phyloP scores from a whole-genome alignment of 495 filamentous ascomycete genomes.

The Aspergillus carlsbadensis region DNA sequence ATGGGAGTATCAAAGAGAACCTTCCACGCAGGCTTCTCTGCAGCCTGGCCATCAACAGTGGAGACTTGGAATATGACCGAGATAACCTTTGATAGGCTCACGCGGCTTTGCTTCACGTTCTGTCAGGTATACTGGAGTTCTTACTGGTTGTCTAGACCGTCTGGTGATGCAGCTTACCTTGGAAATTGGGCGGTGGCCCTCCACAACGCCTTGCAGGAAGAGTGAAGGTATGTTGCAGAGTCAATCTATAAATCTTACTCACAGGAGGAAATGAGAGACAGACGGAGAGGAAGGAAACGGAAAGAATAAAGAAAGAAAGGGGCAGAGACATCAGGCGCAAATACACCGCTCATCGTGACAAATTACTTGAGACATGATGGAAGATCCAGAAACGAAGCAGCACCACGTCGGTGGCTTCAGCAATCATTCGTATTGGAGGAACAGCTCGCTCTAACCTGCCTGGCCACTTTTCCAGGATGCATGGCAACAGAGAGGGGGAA shows the following conservation, averaged over 20 bases:
- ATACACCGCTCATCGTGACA: background rate
- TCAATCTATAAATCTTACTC: background rate
- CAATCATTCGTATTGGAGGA: background rate
- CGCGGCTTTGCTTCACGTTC: background rate
- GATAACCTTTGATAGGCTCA: slow-evolving; percentile 1
- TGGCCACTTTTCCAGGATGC: too few species aligned
- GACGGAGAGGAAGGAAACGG: background rate
- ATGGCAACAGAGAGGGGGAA: background rate
- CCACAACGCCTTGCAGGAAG: slow-evolving; percentile 7
- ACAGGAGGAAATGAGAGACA: background rate
- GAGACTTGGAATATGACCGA: slow-evolving; percentile 15
- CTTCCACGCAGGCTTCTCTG: slow-evolving; percentile 44
- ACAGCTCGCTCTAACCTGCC: background rate
- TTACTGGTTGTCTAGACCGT: background rate
- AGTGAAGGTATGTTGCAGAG: slow-evolving; percentile 1
- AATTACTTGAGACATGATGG: slow-evolving; percentile 4
- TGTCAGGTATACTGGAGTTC: background rate
- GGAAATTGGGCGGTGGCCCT: background rate
- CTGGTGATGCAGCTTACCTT: slow-evolving; percentile 14
- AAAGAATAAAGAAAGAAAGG: background rate
- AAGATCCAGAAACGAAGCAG: slow-evolving; percentile 17
- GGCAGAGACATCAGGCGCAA: background rate
- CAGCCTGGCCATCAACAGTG: slow-evolving; percentile 29
- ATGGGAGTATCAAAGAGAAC: slow-evolving; percentile 25
- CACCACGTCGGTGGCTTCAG: slow-evolving; percentile 17